phyloP scores from a whole-genome alignment of 192 early-diverging fungal species.

The Coemansia pectinata region DNA sequence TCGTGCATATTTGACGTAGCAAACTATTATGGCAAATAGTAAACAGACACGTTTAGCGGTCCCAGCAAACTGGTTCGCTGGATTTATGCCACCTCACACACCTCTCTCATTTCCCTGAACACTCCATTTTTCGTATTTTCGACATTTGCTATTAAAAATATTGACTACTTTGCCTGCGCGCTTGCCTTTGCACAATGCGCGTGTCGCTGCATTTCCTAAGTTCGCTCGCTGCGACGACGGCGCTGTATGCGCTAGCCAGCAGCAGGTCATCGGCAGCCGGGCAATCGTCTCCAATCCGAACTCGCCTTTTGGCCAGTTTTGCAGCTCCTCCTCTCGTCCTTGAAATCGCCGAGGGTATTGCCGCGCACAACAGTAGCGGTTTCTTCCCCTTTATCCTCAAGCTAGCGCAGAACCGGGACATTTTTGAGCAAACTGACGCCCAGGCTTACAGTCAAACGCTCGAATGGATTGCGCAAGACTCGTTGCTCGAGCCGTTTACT shows the following conservation, averaged over 20 bases:
- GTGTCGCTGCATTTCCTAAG: conserved; percentile 7
- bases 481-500: conserved; percentile 49
- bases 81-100: background rate
- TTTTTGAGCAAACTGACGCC: conserved; percentile 32
- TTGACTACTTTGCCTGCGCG: background rate
- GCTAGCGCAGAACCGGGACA: conserved; percentile 44
- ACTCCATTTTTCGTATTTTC: background rate
- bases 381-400: conserved; percentile 67
- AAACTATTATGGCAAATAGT: background rate
- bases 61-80: background rate
- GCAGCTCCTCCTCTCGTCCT: conserved; percentile 67
- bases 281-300: conserved; percentile 29
- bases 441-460: conserved; percentile 57
- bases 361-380: conserved; percentile 62
- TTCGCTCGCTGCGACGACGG: conserved; percentile 13
- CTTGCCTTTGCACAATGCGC: background rate
- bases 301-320: conserved; percentile 52
- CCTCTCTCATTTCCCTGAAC: background rate
- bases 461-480: conserved; percentile 50
- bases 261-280: background rate
- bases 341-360: conserved; percentile 75
- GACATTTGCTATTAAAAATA: background rate
- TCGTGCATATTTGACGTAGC: background rate
- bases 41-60: background rate
- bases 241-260: conserved; percentile 1